Evolutionary conservation across 306 rosid species (phyloP), one percentile per base, ranked within the genome.

Genomic region (Rosa chinensis): DNA sequence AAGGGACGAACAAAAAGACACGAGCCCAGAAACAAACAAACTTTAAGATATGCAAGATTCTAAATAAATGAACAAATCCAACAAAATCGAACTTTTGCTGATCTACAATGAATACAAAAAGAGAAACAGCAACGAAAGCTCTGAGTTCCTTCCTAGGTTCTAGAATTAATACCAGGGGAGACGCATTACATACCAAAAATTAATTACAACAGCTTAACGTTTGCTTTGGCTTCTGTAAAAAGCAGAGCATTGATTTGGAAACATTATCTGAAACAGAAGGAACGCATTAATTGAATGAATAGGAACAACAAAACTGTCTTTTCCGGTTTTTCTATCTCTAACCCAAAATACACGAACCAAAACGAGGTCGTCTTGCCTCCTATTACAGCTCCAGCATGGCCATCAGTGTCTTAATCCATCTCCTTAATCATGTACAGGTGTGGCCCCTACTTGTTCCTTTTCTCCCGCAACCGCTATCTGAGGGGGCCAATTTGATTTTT

Each of bases 341-440:
- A 32, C 37, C 37, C 0, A 32, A 32, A 56, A 56, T 10, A 21
- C 63, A n/a, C 6, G 63, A 9, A n/a, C 23, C 32, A 6, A 75
- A 59, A 75, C 78, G 78, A 14, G 0, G 70, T 59, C 78, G 78
- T 75, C 21, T 75, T 5, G 59, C 70, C 56, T 14, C 42, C 43
- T 12, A 32, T 32, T 63, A 13, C 21, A 74, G 67, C 68, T 56
- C 21, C 23, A 23, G 8, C 35, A 23, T 23, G 59, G 35, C 68
- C 43, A 73, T 73, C 48, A 11, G 28, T 9, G 76, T 6, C 67
- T 12, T 44, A 42, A 74, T 58, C 43, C 70, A 23, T 23, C 10
- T 49, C 75, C 62, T 82, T 75, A 59, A 79, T 80, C 70, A 78
- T 76, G 28, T 39, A 35, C 39, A 48, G 8, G 84, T 77, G 85